A percentile compares a stretch with the other conserved stretches of the same genome.
Evolutionary conservation across 2,329 filamentous ascomycete species (phyloP).

Genomic region (Talaromyces sp.): DNA sequence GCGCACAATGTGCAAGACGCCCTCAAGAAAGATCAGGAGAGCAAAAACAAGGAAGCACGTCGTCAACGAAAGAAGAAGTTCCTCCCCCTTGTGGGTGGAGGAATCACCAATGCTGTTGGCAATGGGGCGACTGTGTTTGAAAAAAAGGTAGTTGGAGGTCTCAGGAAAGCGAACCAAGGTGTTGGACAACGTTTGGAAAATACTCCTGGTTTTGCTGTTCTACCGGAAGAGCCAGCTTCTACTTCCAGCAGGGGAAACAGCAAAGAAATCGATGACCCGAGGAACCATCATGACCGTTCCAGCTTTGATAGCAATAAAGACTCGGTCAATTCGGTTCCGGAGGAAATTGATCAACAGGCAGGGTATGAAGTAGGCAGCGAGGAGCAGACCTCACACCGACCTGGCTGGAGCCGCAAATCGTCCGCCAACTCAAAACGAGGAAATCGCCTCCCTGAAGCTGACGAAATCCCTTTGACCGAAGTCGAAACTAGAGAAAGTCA

Average conservation of each 20-base stretch:
- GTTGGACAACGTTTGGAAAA: slow-evolving; percentile 34
- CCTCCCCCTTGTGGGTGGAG: slow-evolving; percentile 50
- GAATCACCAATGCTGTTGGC: slow-evolving; percentile 48
- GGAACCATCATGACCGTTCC: slow-evolving; percentile 12
- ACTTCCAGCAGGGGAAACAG: slow-evolving; percentile 7
- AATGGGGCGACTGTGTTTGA: slow-evolving; percentile 47
- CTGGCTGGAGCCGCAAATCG: slow-evolving; percentile 32
- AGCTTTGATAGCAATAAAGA: slow-evolving; percentile 13
- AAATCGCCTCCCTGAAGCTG: slow-evolving; percentile 25
- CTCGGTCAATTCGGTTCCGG: background rate
- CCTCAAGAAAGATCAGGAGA: slow-evolving; percentile 36
- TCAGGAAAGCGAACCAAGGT: slow-evolving; percentile 40
- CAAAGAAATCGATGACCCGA: slow-evolving; percentile 2
- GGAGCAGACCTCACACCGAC: slow-evolving; percentile 19
- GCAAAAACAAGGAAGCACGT: slow-evolving; percentile 1
- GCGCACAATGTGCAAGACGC: slow-evolving; percentile 50
- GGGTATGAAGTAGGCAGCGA: background rate
- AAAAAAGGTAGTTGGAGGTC: slow-evolving; percentile 42
- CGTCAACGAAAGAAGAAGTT: slow-evolving; percentile 27
- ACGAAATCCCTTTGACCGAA: slow-evolving; percentile 38
- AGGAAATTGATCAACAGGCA: background rate
- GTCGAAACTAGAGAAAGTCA: slow-evolving; percentile 10
- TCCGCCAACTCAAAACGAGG: slow-evolving; percentile 31
- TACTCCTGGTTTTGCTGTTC: slow-evolving; percentile 33
- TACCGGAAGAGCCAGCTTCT: background rate